Base-by-base conservation (phyloP, 148 eudicot genomes). In the Fallopia convolvulus region DNA sequence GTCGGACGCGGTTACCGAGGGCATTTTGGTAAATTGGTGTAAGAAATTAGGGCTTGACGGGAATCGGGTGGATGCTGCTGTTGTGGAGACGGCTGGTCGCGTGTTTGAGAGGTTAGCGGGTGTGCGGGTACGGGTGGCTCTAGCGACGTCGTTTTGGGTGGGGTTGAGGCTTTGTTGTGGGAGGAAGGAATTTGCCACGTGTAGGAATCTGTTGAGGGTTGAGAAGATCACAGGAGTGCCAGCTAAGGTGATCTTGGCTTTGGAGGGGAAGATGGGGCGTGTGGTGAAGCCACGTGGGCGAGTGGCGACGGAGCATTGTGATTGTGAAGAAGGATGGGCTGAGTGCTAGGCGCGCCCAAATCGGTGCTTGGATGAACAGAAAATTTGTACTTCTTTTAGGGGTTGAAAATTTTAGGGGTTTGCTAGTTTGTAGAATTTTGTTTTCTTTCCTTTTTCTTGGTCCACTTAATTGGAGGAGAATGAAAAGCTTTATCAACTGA, bases 211-310 rank as follows among this genome's bases (percentile, higher is more conserved):
- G 66, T 86, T 76, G 53, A 75, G 84, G 77, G 76, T 90, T 13
- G 89, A 87, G 83, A 84, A 85, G 79, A 68, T 87, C 8, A 83
- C 94, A 17, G 91, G 91, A 12, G 91, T 90, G 79, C 90, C 90
- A 50, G 90, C 85, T 39, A 88, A 80, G 88, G 55, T 87, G 71
- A 87, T 90, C 8, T 32, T 83, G 40, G 86, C 85, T 40, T 82
- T 85, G 0, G 90, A 83, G 73, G 73, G 81, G 5, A 83, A 79
- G 26, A 47, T 86, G 36, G 81, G 83, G 70, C 88, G 86, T 8
- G 70, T 78, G 0, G 17, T 77, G 14, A 83, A 74, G 56, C 6
- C 70, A 9, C 75, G 80, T 21, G 44, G 71, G 2, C 33, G 56
- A 39, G 60, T 77, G 65, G 81, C 86, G 47, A 80, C 65, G 33